These are phyloP conservation scores for Colletotrichum navitas DNA, from an alignment of 2,329 filamentous ascomycete species.

Conservation along the genomic window DNA sequence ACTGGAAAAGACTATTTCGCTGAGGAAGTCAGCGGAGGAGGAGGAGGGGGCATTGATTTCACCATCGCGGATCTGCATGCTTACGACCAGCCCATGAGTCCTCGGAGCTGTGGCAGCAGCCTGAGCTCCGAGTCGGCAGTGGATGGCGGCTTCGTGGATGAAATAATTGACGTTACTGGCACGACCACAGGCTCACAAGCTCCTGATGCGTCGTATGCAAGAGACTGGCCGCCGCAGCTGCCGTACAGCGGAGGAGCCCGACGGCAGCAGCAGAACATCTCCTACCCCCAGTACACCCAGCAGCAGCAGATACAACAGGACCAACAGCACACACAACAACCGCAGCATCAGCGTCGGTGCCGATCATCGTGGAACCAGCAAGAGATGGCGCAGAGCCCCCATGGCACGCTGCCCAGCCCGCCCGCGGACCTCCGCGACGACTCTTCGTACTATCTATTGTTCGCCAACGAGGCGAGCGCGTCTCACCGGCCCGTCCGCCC, in stretches of 20 bases:
- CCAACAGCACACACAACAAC: background rate
- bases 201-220: background rate
- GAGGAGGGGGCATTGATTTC: background rate
- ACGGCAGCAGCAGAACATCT: conserved; percentile 9
- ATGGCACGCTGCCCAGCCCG: conserved; percentile 11
- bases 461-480: background rate
- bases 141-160: background rate
- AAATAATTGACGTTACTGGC: background rate
- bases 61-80: too few species aligned
- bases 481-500: background rate
- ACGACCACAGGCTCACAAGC: background rate
- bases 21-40: background rate
- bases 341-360: background rate
- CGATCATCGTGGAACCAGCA: conserved; percentile 2
- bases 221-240: conserved; percentile 1
- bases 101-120: conserved; percentile 5
- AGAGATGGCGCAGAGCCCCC: background rate
- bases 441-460: background rate
- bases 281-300: conserved; percentile 8
- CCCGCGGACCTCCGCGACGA: conserved; percentile 5
- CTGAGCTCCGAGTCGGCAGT: conserved; percentile 5
- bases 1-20: background rate
- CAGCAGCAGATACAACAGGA: background rate
- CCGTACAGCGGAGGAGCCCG: background rate
- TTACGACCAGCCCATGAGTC: conserved; percentile 2